Conservation (phyloP, 768 basidiomycete genomes). For the Boletus barrowsii region DNA sequence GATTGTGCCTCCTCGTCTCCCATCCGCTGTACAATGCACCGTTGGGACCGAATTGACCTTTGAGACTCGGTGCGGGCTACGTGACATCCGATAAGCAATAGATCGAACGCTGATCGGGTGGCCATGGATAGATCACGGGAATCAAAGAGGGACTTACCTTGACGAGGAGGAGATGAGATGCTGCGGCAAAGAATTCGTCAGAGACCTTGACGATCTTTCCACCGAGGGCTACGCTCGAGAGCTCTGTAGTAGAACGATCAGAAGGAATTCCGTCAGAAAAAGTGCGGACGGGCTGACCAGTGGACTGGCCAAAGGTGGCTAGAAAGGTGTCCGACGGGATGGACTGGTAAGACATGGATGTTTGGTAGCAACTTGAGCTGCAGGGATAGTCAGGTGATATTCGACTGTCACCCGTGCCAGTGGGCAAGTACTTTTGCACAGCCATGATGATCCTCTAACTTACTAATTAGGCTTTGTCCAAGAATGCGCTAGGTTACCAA, state of each 20-base stretch:
- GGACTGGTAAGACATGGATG: conserved; percentile 41
- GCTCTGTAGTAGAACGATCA: conserved; percentile 47
- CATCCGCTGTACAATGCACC: conserved; percentile 94
- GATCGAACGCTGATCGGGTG: neutral
- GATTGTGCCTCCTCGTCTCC: conserved; percentile 91
- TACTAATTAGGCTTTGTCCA: too few relatives aligned
- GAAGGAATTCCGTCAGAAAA: neutral
- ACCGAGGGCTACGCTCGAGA: conserved; percentile 84
- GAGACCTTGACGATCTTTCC: conserved; percentile 73
- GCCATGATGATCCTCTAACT: too few relatives aligned
- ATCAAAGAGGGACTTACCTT: conserved; percentile 47
- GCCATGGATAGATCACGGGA: too few relatives aligned
- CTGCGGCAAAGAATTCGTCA: conserved; percentile 96
- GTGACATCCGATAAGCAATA: neutral
- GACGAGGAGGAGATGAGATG: conserved; percentile 75
- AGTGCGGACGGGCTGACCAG: conserved; percentile 38
- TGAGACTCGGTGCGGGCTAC: conserved; percentile 82
- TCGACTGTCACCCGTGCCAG: too few relatives aligned
- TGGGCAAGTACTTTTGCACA: too few relatives aligned
- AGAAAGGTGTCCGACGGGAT: conserved; percentile 48
- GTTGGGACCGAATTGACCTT: conserved; percentile 96
- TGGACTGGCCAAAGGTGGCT: conserved; percentile 45
- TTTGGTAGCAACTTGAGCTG: neutral
- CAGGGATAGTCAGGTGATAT: too few relatives aligned
- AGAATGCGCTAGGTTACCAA: too few relatives aligned